Percentiles rank a stretch among this genome's conserved stretches.
Evolutionary conservation across 495 filamentous ascomycete genomes (phyloP).

Genomic region (Aspergillus sclerotioniger): DNA sequence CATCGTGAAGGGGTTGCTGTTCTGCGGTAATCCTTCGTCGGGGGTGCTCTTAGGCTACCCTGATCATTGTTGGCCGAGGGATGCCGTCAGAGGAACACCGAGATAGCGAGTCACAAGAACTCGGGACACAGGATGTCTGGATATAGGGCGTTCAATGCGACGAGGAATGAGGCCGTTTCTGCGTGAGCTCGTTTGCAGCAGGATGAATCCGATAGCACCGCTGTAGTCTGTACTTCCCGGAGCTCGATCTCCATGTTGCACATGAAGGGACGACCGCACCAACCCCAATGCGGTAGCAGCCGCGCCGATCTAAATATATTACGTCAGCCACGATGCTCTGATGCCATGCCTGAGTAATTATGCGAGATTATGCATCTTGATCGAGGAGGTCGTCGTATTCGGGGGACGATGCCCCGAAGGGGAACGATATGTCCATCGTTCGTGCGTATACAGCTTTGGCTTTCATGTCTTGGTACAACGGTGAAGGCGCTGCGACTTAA

Average conservation of each 20-base stretch:
- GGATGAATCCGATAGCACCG: neutral
- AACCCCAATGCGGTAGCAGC: neutral
- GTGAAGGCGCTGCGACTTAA: too few relatives aligned
- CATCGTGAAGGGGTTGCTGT: conserved; percentile 51
- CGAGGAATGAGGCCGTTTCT: neutral
- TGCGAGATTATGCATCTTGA: neutral
- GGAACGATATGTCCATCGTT: too few relatives aligned
- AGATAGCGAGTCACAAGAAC: too few relatives aligned
- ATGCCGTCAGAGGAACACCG: neutral
- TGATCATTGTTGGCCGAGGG: conserved; percentile 18
- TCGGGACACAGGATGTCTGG: neutral
- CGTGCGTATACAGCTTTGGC: too few relatives aligned
- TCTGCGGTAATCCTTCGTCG: conserved; percentile 11
- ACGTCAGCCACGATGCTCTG: conserved; percentile 5
- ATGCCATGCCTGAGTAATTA: neutral
- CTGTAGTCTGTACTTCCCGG: conserved; percentile 3
- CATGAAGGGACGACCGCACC: conserved; percentile 4
- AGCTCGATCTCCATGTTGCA: conserved; percentile 3
- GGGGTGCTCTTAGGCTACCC: conserved; percentile 21
- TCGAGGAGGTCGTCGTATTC: neutral
- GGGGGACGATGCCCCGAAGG: neutral
- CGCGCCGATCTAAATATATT: neutral
- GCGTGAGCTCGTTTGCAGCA: neutral
- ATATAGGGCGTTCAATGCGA: too few relatives aligned
- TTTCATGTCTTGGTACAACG: too few relatives aligned